These are phyloP conservation scores for Emergomyces africanus DNA, from an alignment of 2,329 filamentous ascomycete species.

Conservation along the genomic window DNA sequence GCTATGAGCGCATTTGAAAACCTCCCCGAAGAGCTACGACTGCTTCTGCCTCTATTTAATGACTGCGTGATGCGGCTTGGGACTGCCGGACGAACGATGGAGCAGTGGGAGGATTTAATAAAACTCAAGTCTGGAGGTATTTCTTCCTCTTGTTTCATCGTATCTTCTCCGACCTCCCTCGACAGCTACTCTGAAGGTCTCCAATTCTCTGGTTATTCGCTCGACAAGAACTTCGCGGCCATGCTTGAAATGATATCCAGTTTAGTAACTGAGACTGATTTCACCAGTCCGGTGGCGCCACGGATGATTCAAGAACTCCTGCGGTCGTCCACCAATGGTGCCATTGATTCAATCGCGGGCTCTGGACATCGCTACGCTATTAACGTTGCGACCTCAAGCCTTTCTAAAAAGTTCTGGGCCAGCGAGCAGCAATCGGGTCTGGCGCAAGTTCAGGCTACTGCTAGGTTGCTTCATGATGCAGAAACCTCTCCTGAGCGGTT, in stretches of 20 bases:
- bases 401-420: conserved; percentile 59
- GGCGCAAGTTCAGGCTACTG: conserved; percentile 74
- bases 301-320: conserved; percentile 75
- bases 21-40: conserved; percentile 70
- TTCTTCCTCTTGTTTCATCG: conserved; percentile 70
- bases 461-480: conserved; percentile 55
- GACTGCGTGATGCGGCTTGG: conserved; percentile 89
- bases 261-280: conserved; percentile 76
- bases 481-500: conserved; percentile 57
- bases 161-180: conserved; percentile 61
- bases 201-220: conserved; percentile 69
- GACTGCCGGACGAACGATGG: conserved; percentile 77
- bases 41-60: conserved; percentile 78
- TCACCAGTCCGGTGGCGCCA: conserved; percentile 69
- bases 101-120: conserved; percentile 88
- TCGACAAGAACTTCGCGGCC: conserved; percentile 78
- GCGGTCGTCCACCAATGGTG: conserved; percentile 74
- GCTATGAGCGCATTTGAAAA: conserved; percentile 69
- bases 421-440: conserved; percentile 83
- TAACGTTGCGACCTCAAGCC: conserved; percentile 65
- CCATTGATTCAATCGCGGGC: conserved; percentile 82
- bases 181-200: conserved; percentile 66
- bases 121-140: conserved; percentile 93
- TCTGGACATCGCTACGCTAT: conserved; percentile 81
- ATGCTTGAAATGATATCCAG: conserved; percentile 81